Base-by-base conservation (phyloP, 2,329 filamentous ascomycete species). In the Aspergillus sp. region DNA sequence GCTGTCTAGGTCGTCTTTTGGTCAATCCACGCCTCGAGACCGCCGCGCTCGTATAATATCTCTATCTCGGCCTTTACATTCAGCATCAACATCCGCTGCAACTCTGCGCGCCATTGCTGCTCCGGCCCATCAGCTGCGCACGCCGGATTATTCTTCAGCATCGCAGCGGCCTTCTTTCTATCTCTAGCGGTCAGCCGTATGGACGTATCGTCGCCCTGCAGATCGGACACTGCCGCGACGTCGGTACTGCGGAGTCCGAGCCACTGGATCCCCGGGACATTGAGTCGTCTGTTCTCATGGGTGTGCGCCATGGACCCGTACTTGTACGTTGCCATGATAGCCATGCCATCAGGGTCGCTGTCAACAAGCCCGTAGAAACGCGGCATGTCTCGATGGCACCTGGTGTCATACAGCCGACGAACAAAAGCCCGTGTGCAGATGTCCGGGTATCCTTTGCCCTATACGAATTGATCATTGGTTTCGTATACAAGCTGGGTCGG, bases 391-490 rank as follows among this genome's bases (percentile, higher is more conserved):
- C 36, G 15, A 34, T 52, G 52, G 14, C 37, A 52, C 14, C 27
- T 41, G 13, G 50, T 58, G 4, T 52, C 56, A 33, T 56, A 58
- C 15, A 75, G 44, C 15, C 56, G 55, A 20, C 62, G 66, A 19
- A 78, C 51, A 41, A 80, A 71, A 2, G 57, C 58, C 24, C 75
- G 64, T 6, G 74, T 76, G 19, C 64, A 60, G 15, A 80, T 52
- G 44, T 80, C 76, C 1, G 76, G 76, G 43, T 79, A 80, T 3
- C 76, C 76, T 63, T 80, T 80, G 0, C 69, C 76, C 71, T 76
- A 31, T 2, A 24, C 5, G n/a, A n/a, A n/a, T n/a, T n/a, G n/a
- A n/a, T n/a, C n/a, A n/a, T n/a, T n/a, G n/a, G n/a, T n/a, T n/a
- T n/a, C n/a, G n/a, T n/a, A n/a, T n/a, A n/a, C n/a, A n/a, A n/a